These are phyloP conservation scores for Aspergillus sp. DNA, from an alignment of 2,329 filamentous ascomycete species.

Conservation along the genomic window DNA sequence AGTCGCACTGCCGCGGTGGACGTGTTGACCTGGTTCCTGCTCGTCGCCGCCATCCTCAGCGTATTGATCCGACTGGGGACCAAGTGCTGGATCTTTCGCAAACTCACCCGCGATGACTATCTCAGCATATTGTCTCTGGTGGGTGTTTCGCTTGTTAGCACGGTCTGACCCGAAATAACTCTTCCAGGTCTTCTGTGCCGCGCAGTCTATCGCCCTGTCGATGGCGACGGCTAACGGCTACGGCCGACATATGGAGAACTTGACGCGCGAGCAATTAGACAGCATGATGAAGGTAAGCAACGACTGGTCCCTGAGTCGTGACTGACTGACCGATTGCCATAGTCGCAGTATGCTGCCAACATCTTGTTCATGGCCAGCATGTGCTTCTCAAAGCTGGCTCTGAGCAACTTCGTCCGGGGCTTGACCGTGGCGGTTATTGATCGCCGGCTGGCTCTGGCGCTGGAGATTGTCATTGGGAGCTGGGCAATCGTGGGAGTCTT, in stretches of 20 bases:
- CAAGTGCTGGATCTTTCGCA: conserved; percentile 18
- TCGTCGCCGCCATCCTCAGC: conserved; percentile 16
- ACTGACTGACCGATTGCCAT: too few relatives aligned
- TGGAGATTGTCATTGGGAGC: conserved; percentile 7
- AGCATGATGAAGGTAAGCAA: conserved; percentile 17
- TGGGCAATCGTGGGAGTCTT: conserved; percentile 12
- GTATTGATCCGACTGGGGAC: conserved; percentile 16
- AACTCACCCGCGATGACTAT: conserved; percentile 15
- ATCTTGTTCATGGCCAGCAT: conserved; percentile 15
- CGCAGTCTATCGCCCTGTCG: conserved; percentile 5
- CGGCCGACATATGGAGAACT: conserved; percentile 10
- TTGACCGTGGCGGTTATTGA: background rate
- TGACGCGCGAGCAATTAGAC: conserved; percentile 5
- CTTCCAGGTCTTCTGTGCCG: background rate
- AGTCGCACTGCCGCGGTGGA: conserved; percentile 11
- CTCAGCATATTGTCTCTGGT: conserved; percentile 15
- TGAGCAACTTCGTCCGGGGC: conserved; percentile 13
- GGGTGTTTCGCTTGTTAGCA: background rate
- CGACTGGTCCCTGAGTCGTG: too few relatives aligned
- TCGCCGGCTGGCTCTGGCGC: conserved; percentile 2
- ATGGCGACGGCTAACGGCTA: conserved; percentile 14
- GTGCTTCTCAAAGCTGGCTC: conserved; percentile 16
- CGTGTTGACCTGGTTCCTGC: conserved; percentile 18
- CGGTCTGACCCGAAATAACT: background rate
- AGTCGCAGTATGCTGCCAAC: conserved; percentile 14